These are phyloP conservation scores for Pleurostoma richardsiae DNA, from an alignment of 2,329 filamentous ascomycete genomes.

Conservation along the genomic window DNA sequence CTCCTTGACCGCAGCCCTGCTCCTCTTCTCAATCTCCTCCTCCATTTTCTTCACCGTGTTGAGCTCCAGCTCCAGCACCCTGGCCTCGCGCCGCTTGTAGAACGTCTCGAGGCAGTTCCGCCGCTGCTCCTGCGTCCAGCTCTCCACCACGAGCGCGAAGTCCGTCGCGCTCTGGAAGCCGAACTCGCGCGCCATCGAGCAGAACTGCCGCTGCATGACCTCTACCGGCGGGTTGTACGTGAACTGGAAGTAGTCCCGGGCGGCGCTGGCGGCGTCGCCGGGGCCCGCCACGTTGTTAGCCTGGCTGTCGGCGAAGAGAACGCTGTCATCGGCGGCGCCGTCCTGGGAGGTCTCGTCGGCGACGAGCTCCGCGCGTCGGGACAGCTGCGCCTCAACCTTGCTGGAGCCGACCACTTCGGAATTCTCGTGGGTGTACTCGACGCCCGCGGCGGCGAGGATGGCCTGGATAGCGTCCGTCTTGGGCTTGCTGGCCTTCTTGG, in stretches of 20 bases:
- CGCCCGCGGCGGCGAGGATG: conserved; percentile 81
- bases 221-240: conserved; percentile 68
- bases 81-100: conserved; percentile 63
- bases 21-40: conserved; percentile 8
- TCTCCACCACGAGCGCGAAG: conserved; percentile 86
- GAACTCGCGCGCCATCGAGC: conserved; percentile 77
- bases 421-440: conserved; percentile 95
- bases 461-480: conserved; percentile 76
- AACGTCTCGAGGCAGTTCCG: conserved; percentile 75
- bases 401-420: conserved; percentile 89
- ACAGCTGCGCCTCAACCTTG: conserved; percentile 84
- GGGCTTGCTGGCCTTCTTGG: conserved; percentile 26
- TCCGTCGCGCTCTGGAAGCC: conserved; percentile 72
- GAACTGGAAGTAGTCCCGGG: conserved; percentile 26
- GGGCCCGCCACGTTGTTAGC: conserved; percentile 22
- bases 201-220: conserved; percentile 79
- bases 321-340: conserved; percentile 26
- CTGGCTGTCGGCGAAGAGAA: conserved; percentile 53
- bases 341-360: conserved; percentile 30
- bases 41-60: conserved; percentile 16
- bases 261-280: conserved; percentile 14
- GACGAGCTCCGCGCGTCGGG: conserved; percentile 65
- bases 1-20: conserved; percentile 5
- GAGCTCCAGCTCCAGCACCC: conserved; percentile 28
- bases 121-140: conserved; percentile 80